A percentile compares a stretch with the other conserved stretches of the same genome.
phyloP scores from a whole-genome alignment of 768 basidiomycete genomes.

The Suillus discolor region DNA sequence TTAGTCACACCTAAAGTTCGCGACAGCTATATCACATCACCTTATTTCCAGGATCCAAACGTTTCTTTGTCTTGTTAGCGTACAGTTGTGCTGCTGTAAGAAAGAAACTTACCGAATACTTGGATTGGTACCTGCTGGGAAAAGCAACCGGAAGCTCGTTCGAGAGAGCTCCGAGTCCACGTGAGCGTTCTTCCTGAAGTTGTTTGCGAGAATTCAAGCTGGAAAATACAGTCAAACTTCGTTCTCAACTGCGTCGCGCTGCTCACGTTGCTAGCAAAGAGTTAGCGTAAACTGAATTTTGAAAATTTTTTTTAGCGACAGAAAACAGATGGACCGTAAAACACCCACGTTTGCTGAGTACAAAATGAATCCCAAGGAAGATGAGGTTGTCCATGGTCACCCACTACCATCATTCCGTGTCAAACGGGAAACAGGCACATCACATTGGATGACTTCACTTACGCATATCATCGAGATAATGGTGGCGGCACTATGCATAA shows the following conservation, averaged over 20 bases:
- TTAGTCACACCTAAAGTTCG: background rate
- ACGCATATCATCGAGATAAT: constrained; percentile 47
- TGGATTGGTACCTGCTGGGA: constrained; percentile 21
- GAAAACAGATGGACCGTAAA: background rate
- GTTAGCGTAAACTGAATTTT: constrained; percentile 47
- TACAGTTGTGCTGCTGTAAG: too few relatives aligned
- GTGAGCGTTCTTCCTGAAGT: constrained; percentile 31
- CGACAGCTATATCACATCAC: background rate
- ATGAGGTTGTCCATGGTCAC: constrained; percentile 49
- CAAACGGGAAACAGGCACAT: background rate
- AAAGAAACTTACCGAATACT: background rate
- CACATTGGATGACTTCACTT: constrained; percentile 15
- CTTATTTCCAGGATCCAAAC: background rate
- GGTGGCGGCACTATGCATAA: constrained; percentile 34
- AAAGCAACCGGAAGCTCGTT: constrained; percentile 28
- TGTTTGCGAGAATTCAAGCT: constrained; percentile 41
- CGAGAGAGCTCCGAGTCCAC: constrained; percentile 23
- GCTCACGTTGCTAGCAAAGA: constrained; percentile 48
- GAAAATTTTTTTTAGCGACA: background rate
- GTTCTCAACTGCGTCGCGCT: background rate
- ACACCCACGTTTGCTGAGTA: constrained; percentile 50
- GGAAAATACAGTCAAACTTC: background rate
- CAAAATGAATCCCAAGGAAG: constrained; percentile 55
- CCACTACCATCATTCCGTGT: constrained; percentile 36
- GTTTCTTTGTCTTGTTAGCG: background rate